Percentiles rank a stretch among this genome's conserved stretches.
Conservation (phyloP, 2,329 filamentous ascomycete genomes). For the Fusarium lateritium region DNA sequence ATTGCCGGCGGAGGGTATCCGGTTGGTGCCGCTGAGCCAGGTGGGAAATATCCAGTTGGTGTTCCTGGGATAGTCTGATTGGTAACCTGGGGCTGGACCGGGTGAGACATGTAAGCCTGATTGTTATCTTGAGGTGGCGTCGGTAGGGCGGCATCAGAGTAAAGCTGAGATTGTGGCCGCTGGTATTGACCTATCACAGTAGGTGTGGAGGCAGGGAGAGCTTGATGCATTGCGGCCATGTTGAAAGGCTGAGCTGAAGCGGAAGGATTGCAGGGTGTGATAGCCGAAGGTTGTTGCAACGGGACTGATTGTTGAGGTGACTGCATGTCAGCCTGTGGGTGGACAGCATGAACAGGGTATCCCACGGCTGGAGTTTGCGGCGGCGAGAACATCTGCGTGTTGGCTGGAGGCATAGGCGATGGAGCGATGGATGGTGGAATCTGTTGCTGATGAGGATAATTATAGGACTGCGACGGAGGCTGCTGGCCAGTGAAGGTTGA, state of each 20-base stretch:
- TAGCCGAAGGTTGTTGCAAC: not conserved
- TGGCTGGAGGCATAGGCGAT: not conserved
- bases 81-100: not conserved
- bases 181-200: not conserved
- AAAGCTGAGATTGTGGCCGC: not conserved
- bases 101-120: not conserved
- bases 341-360: not conserved
- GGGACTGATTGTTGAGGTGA: not conserved
- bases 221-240: slow-evolving; percentile 28
- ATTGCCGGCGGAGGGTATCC: slow-evolving; percentile 6
- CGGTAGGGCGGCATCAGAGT: not conserved
- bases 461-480: slow-evolving; percentile 4
- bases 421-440: not conserved
- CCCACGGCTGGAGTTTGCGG: slow-evolving; percentile 9
- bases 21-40: not conserved
- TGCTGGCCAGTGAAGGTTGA: slow-evolving; percentile 6
- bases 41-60: slow-evolving; percentile 14
- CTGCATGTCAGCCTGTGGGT: not conserved
- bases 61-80: not conserved
- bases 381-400: slow-evolving; percentile 1
- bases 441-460: not conserved
- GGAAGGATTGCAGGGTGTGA: not conserved
- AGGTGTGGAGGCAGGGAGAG: slow-evolving; percentile 24
- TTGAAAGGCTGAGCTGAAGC: slow-evolving; percentile 15
- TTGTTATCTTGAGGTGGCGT: not conserved